These are phyloP conservation scores for Purpureocillium lavendulum DNA, from an alignment of 2,329 filamentous ascomycete species.

Conservation along the genomic window DNA sequence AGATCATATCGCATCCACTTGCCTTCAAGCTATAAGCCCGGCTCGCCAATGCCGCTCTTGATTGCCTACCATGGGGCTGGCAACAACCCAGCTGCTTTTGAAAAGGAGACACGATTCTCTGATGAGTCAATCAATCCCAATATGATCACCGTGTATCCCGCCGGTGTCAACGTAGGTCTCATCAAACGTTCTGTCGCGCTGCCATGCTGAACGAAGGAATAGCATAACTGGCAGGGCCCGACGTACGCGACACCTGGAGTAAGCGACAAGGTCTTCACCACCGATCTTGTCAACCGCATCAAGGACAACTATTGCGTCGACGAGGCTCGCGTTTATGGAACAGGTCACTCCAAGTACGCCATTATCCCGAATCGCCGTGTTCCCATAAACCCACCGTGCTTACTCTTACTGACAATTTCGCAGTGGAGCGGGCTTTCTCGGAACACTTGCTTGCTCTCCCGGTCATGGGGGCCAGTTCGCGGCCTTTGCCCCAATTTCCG, in stretches of 20 bases:
- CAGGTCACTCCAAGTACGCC: constrained; percentile 28
- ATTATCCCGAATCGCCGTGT: no score
- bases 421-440: constrained; percentile 32
- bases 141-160: constrained; percentile 35
- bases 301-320: constrained; percentile 30
- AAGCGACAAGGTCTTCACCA: constrained; percentile 33
- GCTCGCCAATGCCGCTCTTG: constrained; percentile 28
- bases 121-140: constrained; percentile 25
- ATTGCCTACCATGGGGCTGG: constrained; percentile 37
- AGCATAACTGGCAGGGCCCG: constrained; percentile 31
- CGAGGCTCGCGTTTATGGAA: constrained; percentile 30
- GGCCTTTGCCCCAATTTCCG: constrained; percentile 31
- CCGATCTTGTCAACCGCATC: constrained; percentile 30
- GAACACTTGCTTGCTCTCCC: constrained; percentile 30
- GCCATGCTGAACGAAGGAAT: background rate
- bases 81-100: constrained; percentile 22
- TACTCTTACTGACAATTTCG: no score
- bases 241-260: constrained; percentile 22
- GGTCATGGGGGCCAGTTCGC: constrained; percentile 27
- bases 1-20: constrained; percentile 13
- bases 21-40: constrained; percentile 20
- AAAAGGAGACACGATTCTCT: constrained; percentile 28
- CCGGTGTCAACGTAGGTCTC: constrained; percentile 26
- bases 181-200: no score
- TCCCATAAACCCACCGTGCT: no score